These are phyloP conservation scores for Tricholoma furcatifolium DNA, from an alignment of 768 basidiomycete genomes.

Conservation along the genomic window DNA sequence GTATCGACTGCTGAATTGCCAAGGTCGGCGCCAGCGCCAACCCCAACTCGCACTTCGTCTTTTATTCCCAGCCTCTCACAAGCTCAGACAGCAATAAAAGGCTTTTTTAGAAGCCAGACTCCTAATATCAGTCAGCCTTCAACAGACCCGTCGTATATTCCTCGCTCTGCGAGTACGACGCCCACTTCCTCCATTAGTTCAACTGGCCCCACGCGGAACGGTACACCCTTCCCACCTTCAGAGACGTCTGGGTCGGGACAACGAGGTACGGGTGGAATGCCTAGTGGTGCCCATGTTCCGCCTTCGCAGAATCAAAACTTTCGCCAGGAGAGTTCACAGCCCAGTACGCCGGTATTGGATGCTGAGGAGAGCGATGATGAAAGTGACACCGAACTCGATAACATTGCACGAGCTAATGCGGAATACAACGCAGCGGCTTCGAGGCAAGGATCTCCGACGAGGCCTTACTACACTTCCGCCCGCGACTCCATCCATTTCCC, in stretches of 20 bases:
- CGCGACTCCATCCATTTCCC: slow-evolving; percentile 7
- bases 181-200: slow-evolving; percentile 5
- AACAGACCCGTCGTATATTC: background rate
- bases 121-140: slow-evolving; percentile 8
- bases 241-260: slow-evolving; percentile 8
- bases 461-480: slow-evolving; percentile 23
- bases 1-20: slow-evolving; percentile 13
- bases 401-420: slow-evolving; percentile 40
- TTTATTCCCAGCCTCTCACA: slow-evolving; percentile 23
- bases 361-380: slow-evolving; percentile 36
- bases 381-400: slow-evolving; percentile 19
- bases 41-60: slow-evolving; percentile 7
- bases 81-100: slow-evolving; percentile 23
- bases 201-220: slow-evolving; percentile 7
- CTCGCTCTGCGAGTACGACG: slow-evolving; percentile 8
- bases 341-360: slow-evolving; percentile 30
- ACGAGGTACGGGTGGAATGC: background rate
- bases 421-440: slow-evolving; percentile 40
- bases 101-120: slow-evolving; percentile 18
- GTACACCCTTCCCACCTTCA: slow-evolving; percentile 9
- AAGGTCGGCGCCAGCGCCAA: slow-evolving; percentile 11
- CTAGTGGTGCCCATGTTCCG: background rate
- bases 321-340: slow-evolving; percentile 12
- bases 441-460: slow-evolving; percentile 17
- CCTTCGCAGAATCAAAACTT: background rate